Evolutionary conservation across 2,329 filamentous ascomycete species (phyloP), one percentile per base, ranked within the genome.

Genomic region (Penicillium sp.): DNA sequence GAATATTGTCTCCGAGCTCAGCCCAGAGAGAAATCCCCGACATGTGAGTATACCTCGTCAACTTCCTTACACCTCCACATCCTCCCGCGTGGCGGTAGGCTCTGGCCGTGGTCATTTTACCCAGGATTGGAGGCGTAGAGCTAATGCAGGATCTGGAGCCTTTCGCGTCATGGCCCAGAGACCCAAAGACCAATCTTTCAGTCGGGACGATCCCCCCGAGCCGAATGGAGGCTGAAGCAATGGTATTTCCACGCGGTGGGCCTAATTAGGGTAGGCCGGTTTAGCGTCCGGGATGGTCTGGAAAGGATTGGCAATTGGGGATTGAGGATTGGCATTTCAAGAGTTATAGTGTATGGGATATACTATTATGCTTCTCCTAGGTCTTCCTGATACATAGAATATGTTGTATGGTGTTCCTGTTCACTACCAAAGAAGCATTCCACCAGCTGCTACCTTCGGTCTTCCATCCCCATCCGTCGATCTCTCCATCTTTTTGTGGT

Each of bases 241-340:
- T n/a, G 34, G 18, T 60, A 60, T 53, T 60, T 49, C 58, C 58
- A 60, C 56, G 56, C 49, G 24, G 46, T 40, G 52, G 43, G 48
- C 47, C 55, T 42, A 58, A 50, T 50, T 46, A 55, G 44, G 55
- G 55, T 57, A 58, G 38, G 31, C 48, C 43, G n/a, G 50, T 35
- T 39, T 53, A 55, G 51, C 37, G 47, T 42, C 43, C 39, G 50
- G 32, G 37, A 38, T 29, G n/a, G n/a, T 10, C 18, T 48, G 26
- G 6, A 32, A 24, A n/a, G 3, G n/a, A 50, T 51, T 52, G 14
- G 8, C 22, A 52, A 45, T 52, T 14, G 31, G 31, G 5, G 8
- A 31, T 29, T 32, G 16, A 20, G 24, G 11, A 48, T 29, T 38
- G 38, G 48, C 10, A 18, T 24, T 29, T 29, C 16, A 43, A 29